Conservation (phyloP, 2,329 filamentous ascomycete species). For the Tolypocladium tropicale region DNA sequence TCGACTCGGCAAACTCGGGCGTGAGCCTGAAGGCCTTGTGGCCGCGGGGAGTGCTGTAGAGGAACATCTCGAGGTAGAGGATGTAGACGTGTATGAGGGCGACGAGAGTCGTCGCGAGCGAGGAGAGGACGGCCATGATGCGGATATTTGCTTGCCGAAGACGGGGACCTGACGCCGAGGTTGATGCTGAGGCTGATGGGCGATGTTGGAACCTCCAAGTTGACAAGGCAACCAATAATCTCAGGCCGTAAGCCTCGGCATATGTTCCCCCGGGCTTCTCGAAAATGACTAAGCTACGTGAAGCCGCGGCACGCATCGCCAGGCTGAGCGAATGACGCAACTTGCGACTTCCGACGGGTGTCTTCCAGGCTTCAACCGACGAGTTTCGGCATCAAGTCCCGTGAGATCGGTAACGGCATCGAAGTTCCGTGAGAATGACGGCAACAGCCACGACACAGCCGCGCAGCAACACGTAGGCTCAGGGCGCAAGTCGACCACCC, state of each 20-base stretch:
- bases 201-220: not conserved
- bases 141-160: not conserved
- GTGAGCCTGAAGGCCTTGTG: conserved; percentile 32
- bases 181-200: not conserved
- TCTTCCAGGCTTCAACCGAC: not conserved
- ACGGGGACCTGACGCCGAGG: not conserved
- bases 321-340: too few species aligned
- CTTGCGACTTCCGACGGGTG: too few species aligned
- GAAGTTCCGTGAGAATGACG: not conserved
- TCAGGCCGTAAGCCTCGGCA: not conserved
- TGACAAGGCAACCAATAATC: not conserved
- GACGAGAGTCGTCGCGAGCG: conserved; percentile 25
- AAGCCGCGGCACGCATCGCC: too few species aligned
- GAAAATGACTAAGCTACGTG: not conserved
- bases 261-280: not conserved
- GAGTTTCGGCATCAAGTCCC: too few species aligned
- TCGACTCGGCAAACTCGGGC: conserved; percentile 34
- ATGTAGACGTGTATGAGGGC: conserved; percentile 37
- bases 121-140: conserved; percentile 11
- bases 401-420: too few species aligned
- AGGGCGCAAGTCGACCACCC: not conserved
- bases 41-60: conserved; percentile 37
- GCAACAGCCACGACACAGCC: not conserved
- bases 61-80: conserved; percentile 36
- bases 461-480: not conserved